Evolutionary conservation across 306 rosid genomes (phyloP).

Genomic region (Corylus heterophylla): DNA sequence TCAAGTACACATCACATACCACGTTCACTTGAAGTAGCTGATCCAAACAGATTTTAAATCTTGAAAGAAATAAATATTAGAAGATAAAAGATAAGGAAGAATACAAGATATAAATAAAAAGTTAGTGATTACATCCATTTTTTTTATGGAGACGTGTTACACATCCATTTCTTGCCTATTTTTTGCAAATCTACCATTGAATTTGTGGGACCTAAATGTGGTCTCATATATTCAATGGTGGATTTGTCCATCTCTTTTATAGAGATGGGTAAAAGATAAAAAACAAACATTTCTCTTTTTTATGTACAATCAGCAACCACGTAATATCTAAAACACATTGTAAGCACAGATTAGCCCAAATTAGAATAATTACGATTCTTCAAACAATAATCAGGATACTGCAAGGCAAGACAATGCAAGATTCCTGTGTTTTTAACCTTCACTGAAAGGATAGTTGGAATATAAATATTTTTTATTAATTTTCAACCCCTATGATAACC

Average conservation of each 20-base stretch:
- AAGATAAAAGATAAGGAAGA: neutral
- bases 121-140: neutral
- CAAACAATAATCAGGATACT: neutral
- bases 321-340: neutral
- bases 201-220: too few species aligned
- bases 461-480: too few species aligned
- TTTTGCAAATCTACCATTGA: too few species aligned
- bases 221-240: too few species aligned
- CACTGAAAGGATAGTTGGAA: neutral
- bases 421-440: neutral
- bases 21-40: neutral
- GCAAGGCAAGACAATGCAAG: neutral
- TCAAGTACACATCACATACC: constrained; percentile 5
- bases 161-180: too few species aligned
- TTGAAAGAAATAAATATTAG: neutral
- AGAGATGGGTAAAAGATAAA: too few species aligned
- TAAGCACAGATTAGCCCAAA: neutral
- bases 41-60: neutral
- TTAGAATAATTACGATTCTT: neutral
- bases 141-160: neutral
- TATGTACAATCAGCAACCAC: neutral
- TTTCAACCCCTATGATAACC: too few species aligned
- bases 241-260: too few species aligned
- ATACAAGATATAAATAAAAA: neutral
- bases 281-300: too few species aligned